Percentiles rank a stretch among this genome's conserved stretches.
Evolutionary conservation across 2,329 filamentous ascomycete genomes (phyloP).

Genomic region (Juglanconis sp.): DNA sequence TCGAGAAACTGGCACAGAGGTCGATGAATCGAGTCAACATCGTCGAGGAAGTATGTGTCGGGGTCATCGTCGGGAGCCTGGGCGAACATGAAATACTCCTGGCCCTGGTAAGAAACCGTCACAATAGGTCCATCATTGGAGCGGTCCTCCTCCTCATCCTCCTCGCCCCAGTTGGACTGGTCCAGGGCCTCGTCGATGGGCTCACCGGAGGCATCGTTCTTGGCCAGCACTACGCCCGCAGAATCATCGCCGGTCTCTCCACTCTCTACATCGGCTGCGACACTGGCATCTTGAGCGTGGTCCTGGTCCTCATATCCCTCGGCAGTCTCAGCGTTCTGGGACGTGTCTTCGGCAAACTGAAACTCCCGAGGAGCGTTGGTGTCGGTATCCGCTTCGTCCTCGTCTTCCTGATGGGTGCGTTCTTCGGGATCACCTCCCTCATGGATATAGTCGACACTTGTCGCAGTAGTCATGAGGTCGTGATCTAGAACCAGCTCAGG

Average conservation of each 20-base stretch:
- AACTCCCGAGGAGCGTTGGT: not conserved
- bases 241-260: not conserved
- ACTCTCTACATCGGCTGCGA: conserved; percentile 3
- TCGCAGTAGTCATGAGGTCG: not conserved
- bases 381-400: conserved; percentile 13
- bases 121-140: conserved; percentile 24
- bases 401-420: not conserved
- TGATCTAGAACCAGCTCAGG: conserved; percentile 8
- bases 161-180: conserved; percentile 6
- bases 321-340: conserved; percentile 12
- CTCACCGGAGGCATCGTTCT: not conserved
- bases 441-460: conserved; percentile 2
- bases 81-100: conserved; percentile 32
- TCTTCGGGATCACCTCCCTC: not conserved
- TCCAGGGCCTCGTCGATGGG: conserved; percentile 2
- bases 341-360: not conserved
- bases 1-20: conserved; percentile 43
- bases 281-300: conserved; percentile 13
- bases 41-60: conserved; percentile 44
- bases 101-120: conserved; percentile 29
- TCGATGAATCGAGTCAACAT: conserved; percentile 38
- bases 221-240: not conserved
- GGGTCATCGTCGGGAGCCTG: conserved; percentile 34
- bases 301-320: conserved; percentile 8
- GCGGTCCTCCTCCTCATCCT: conserved; percentile 12